These are phyloP conservation scores for Plasmodium falciparum DNA, from an alignment of 169 alveolate species.

Conservation along the genomic window DNA sequence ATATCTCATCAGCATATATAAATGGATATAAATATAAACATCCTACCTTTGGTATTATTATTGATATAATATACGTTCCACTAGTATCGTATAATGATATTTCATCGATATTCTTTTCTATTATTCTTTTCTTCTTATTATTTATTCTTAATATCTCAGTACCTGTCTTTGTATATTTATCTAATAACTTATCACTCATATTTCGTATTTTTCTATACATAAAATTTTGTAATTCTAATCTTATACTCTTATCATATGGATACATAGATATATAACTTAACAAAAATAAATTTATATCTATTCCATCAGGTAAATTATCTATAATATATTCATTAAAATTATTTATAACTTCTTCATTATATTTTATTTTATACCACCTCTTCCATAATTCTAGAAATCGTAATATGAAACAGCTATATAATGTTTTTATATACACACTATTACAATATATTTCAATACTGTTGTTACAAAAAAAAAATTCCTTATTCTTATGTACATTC, in stretches of 20 bases:
- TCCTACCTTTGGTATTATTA: slow-evolving; percentile 69
- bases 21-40: slow-evolving; percentile 54
- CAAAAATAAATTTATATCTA: slow-evolving; percentile 45
- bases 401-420: slow-evolving; percentile 60
- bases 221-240: slow-evolving; percentile 65
- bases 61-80: slow-evolving; percentile 49
- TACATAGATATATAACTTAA: slow-evolving; percentile 76
- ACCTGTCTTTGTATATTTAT: slow-evolving; percentile 40
- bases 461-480: slow-evolving; percentile 24
- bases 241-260: slow-evolving; percentile 68
- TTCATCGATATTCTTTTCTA: slow-evolving; percentile 43
- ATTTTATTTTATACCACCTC: background rate
- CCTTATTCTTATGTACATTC: no score
- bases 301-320: slow-evolving; percentile 18
- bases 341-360: slow-evolving; percentile 12
- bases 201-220: slow-evolving; percentile 15
- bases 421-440: slow-evolving; percentile 56
- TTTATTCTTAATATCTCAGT: slow-evolving; percentile 70
- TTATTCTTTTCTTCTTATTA: slow-evolving; percentile 76
- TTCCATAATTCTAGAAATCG: slow-evolving; percentile 60
- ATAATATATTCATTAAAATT: slow-evolving; percentile 38
- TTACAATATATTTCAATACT: slow-evolving; percentile 34
- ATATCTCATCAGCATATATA: slow-evolving; percentile 72
- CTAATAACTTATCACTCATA: slow-evolving; percentile 20
- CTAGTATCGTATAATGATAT: slow-evolving; percentile 59